A percentile compares a stretch with the other conserved stretches of the same genome.
Evolutionary conservation across 495 filamentous ascomycete genomes (phyloP).

Genomic region (Wilcoxina mikolae): DNA sequence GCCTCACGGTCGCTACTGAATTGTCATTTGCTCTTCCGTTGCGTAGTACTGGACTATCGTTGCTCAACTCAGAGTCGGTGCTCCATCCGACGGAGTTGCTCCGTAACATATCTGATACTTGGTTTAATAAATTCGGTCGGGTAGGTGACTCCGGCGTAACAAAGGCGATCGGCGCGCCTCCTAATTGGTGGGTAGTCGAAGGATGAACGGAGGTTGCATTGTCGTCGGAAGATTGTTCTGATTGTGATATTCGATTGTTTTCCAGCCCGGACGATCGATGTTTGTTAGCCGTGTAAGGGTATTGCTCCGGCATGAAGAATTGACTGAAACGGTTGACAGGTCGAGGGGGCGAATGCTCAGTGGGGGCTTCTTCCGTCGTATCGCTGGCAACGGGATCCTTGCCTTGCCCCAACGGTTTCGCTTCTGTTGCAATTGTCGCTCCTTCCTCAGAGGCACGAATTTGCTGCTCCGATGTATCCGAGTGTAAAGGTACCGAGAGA

Average conservation of each 20-base stretch:
- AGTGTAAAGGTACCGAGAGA: background rate
- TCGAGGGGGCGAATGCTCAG: background rate
- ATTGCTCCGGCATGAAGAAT: constrained; percentile 4
- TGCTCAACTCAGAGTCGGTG: background rate
- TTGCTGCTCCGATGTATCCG: background rate
- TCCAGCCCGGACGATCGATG: background rate
- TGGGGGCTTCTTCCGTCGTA: background rate
- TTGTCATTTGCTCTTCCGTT: no score
- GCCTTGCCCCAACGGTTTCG: no score
- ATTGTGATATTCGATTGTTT: no score
- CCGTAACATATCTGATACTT: constrained; percentile 8
- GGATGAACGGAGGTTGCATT: background rate
- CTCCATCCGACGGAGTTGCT: constrained; percentile 3
- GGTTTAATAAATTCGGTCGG: background rate
- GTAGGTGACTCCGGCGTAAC: constrained; percentile 5
- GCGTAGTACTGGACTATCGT: constrained; percentile 14
- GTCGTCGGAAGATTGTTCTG: background rate
- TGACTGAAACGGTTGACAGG: background rate
- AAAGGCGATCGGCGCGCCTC: background rate
- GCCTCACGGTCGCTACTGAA: background rate
- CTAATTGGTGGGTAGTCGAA: no score
- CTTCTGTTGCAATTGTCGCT: background rate
- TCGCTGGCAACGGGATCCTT: no score
- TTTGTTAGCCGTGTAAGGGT: constrained; percentile 3
- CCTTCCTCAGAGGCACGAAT: background rate